These are phyloP conservation scores for Curvularia hawaiiensis DNA, from an alignment of 2,329 filamentous ascomycete species.

Conservation along the genomic window DNA sequence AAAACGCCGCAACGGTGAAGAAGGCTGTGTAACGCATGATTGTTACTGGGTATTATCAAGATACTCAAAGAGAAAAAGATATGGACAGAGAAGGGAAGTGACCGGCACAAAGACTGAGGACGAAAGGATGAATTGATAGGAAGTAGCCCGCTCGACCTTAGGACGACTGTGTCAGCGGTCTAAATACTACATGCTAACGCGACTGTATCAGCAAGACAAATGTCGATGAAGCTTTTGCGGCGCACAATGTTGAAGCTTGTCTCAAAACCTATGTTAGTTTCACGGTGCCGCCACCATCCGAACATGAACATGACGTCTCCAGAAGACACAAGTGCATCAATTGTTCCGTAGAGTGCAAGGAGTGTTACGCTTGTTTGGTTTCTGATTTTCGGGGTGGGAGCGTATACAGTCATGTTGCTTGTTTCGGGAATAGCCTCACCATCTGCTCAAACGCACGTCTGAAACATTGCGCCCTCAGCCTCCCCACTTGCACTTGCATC, in stretches of 20 bases:
- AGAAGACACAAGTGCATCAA: conserved; percentile 2
- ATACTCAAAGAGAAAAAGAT: conserved; percentile 1
- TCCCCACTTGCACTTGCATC: conserved; percentile 1
- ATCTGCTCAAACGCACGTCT: conserved; percentile 31
- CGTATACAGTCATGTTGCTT: conserved; percentile 11
- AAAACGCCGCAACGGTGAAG: conserved; percentile 33
- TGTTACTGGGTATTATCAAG: conserved; percentile 16
- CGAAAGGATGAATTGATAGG: conserved; percentile 15
- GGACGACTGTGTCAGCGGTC: neutral
- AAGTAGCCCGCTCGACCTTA: conserved; percentile 12
- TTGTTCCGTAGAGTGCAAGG: conserved; percentile 20
- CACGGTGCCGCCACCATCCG: conserved; percentile 23
- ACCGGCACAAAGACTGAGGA: conserved; percentile 36
- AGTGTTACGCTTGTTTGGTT: conserved; percentile 20
- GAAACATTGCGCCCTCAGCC: conserved; percentile 32
- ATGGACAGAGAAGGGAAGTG: conserved; percentile 30
- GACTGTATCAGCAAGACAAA: neutral
- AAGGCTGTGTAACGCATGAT: conserved; percentile 39
- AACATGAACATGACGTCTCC: neutral
- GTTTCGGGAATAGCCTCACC: conserved; percentile 33
- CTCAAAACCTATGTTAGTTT: conserved; percentile 30
- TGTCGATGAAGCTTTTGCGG: conserved; percentile 19
- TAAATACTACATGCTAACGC: conserved; percentile 7
- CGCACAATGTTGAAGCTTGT: conserved; percentile 27
- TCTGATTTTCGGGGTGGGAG: conserved; percentile 11